Percentiles rank a stretch among this genome's conserved stretches.
phyloP scores from a whole-genome alignment of 495 filamentous ascomycete species.

The Oidiodendron maius region DNA sequence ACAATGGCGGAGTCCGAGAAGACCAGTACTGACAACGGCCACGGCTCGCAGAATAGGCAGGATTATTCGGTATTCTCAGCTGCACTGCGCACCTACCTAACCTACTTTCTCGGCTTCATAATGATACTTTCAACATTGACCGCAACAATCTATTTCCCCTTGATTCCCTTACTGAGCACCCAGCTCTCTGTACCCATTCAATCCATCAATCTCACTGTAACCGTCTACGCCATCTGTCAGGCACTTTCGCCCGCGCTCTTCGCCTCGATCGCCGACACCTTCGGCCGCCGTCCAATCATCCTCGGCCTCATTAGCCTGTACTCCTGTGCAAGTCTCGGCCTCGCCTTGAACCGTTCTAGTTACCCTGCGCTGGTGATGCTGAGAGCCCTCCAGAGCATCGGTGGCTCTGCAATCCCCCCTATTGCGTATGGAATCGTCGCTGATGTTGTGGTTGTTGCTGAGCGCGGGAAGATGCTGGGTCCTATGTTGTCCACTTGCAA shows the following conservation, averaged over 20 bases:
- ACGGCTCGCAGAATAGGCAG: too few relatives aligned
- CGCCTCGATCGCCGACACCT: constrained; percentile 33
- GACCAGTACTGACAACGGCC: too few relatives aligned
- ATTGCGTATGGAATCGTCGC: constrained; percentile 31
- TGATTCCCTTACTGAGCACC: constrained; percentile 21
- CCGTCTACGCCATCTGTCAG: constrained; percentile 23
- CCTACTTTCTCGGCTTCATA: neutral
- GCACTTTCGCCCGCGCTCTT: constrained; percentile 12
- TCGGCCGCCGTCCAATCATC: constrained; percentile 34
- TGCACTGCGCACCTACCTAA: neutral
- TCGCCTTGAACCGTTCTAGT: constrained; percentile 22
- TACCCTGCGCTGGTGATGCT: neutral
- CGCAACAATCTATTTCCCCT: constrained; percentile 32
- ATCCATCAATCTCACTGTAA: constrained; percentile 30
- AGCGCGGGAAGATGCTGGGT: constrained; percentile 33
- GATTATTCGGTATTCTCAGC: neutral
- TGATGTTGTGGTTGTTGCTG: constrained; percentile 28
- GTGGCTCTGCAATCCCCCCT: constrained; percentile 22
- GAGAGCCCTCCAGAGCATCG: constrained; percentile 7
- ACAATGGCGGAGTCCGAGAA: too few relatives aligned
- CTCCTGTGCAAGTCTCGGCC: constrained; percentile 32
- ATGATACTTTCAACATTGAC: constrained; percentile 23
- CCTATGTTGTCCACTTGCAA: constrained; percentile 9
- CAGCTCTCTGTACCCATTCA: constrained; percentile 1
- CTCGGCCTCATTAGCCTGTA: constrained; percentile 32